Evolutionary conservation across 2,329 filamentous ascomycete genomes (phyloP), one percentile per base, ranked within the genome.

Genomic region (Magnaporthiopsis incrustans): DNA sequence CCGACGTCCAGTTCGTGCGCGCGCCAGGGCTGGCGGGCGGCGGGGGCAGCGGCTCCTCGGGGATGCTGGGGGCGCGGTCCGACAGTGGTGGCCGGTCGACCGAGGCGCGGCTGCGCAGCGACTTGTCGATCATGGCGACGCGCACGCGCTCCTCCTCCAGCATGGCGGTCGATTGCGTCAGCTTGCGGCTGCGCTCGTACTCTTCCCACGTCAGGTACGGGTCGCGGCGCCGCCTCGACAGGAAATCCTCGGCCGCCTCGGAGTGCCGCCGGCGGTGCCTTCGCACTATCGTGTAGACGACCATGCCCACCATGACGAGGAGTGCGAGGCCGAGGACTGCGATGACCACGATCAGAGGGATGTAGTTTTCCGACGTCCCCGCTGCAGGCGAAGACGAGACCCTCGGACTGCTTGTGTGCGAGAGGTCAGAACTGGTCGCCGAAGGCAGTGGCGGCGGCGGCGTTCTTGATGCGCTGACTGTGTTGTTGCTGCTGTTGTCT

Each of bases 141-240:
- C 69, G 68, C 63, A 68, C 67, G n/a, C 67, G 25, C 33, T 70
- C 68, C 26, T 68, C 68, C 33, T 69, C 69, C 32, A 68, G 61
- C 7, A 70, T 27, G 18, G 70, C 30, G 8, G 66, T 65, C 5
- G 69, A 69, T 22, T 63, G 65, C 18, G 66, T 69, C 50, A 68
- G 63, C 32, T 66, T 67, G 56, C 64, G 60, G 30, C 66, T 64
- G 26, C 67, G 64, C 26, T 64, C 64, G 57, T 68, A 67, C 50
- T 70, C 67, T 11, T 67, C 66, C 68, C 69, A 70, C 8, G 68
- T 68, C 14, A 70, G 63, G 27, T 62, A 64, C 12, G 69, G 68
- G 50, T 70, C 65, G 38, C 66, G 69, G 12, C 64, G 56, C 22
- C 66, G 64, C 6, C 67, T 67, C 12, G 67, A 63, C 35, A 62